Base-by-base conservation (phyloP, 2,329 filamentous ascomycete species). In the Aureobasidium melanogenum region DNA sequence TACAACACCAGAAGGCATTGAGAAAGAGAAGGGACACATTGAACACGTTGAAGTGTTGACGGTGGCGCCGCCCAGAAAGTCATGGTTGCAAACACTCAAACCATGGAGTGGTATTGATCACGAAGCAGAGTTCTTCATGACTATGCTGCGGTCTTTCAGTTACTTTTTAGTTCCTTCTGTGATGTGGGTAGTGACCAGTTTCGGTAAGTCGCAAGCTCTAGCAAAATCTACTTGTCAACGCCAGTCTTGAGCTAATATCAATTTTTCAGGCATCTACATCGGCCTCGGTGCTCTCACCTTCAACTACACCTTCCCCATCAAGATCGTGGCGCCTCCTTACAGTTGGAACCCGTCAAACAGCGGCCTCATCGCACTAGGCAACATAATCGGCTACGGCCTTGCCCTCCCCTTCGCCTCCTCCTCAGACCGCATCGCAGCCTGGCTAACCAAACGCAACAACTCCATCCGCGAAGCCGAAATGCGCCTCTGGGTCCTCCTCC, bases 261-360 rank as follows among this genome's bases (percentile, higher is more conserved):
- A 36, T 36, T 10, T 14, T 36, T 15, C 1, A 60, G 57, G 57
- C 15, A 71, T 74, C 38, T 74, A 73, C 65, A 74, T 74, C 56
- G 72, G 72, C 12, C 69, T 74, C 9, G 72, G 72, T 44, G 72
- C 72, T 0, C 64, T 74, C 2, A 69, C 71, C 5, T 74, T 74
- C 68, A 74, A 74, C 62, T 74, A 72, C 65, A 74, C 72, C 12
- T 74, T 74, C 63, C 71, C 72, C 2, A 63, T 71, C 46, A 69
- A 69, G 48, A 72, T 73, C 51, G 68, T 71, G 5, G 65, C 65
- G 9, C 69, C 71, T 1, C 72, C 71, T 0, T 73, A 73, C 63
- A 68, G 66, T 30, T 73, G 71, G 72, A 66, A 57, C 26, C 62
- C 63, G 48, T 69, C 69, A 12, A 70, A 69, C 61, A 65, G 64